A percentile compares a stretch with the other conserved stretches of the same genome.
Evolutionary conservation across 257 asterid species (phyloP).

Genomic region (Jacaranda copaia): DNA sequence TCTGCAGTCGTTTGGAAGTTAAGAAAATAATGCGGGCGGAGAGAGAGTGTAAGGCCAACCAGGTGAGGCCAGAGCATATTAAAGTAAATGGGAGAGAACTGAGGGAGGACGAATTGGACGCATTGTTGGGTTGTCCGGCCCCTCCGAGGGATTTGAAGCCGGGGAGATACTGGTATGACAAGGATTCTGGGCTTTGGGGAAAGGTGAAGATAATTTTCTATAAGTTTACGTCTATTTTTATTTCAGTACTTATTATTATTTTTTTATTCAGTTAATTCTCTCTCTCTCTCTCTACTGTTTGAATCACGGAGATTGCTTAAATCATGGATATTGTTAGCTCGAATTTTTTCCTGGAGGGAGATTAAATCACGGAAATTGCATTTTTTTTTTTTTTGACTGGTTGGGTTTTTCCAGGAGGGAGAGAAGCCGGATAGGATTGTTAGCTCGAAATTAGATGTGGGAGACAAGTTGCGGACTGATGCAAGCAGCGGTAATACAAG

Average conservation of each 20-base stretch:
- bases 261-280: background rate
- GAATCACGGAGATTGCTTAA: background rate
- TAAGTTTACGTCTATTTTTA: background rate
- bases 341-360: no score
- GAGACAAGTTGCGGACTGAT: constrained; percentile 65
- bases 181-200: constrained; percentile 86
- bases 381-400: background rate
- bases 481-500: constrained; percentile 72
- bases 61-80: constrained; percentile 66
- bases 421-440: constrained; percentile 65
- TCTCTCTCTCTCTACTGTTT: no score
- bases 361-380: no score
- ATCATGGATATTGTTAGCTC: constrained; percentile 4
- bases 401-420: constrained; percentile 60
- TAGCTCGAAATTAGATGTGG: constrained; percentile 63
- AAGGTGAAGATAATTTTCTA: constrained; percentile 52
- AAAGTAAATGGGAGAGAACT: constrained; percentile 64
- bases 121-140: constrained; percentile 54
- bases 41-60: constrained; percentile 69
- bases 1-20: constrained; percentile 53
- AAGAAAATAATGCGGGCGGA: constrained; percentile 59
- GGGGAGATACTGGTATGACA: constrained; percentile 80
- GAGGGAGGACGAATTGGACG: constrained; percentile 59
- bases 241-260: constrained; percentile 2
- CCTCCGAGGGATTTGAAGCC: constrained; percentile 69